Evolutionary conservation across 2,329 filamentous ascomycete species (phyloP), one percentile per base, ranked within the genome.

Genomic region (Pleomassaria siparia): DNA sequence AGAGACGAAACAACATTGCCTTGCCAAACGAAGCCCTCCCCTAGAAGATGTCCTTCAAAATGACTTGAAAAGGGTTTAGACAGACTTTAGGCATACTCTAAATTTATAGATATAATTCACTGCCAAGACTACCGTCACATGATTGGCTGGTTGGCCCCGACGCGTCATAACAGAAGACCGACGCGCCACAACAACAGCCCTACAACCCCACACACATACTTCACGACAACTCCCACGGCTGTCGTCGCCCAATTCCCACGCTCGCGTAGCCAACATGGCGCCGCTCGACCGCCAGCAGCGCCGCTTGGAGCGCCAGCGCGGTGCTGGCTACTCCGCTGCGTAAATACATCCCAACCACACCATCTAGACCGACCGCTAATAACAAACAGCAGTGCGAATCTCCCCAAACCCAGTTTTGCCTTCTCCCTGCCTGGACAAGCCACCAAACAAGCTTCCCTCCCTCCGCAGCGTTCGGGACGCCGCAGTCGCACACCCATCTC

Each of bases 301-400:
- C 61, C 74, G 74, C 60, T 76, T 76, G 62, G 79, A 80, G 76
- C 79, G 79, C 67, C 75, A 80, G 67, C 79, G 79, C 60, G 79
- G 79, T 64, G 78, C 79, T 63, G 79, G 74, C 78, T 81, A 76
- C 62, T 76, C 61, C 60, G 45, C 58, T 56, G n/a, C 45, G 11
- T 30, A 22, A 26, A 20, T 45, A 43, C 26, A 33, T 16, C 32
- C 32, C 32, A 35, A 35, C 6, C 18, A 43, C 44, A 39, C 26
- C 37, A 26, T 33, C 30, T 8, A 35, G 9, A 6, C 3, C n/a
- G n/a, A 35, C 26, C 2, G 16, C 28, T 45, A 42, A 49, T 60
- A 65, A 46, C 72, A 51, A 53, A 18, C 28, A 30, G 47, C 55
- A 80, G 77, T 37, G 71, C 73, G 51, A 75, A 75, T 47, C 72